phyloP scores from a whole-genome alignment of 768 basidiomycete genomes.

The Harrya chromipes region DNA sequence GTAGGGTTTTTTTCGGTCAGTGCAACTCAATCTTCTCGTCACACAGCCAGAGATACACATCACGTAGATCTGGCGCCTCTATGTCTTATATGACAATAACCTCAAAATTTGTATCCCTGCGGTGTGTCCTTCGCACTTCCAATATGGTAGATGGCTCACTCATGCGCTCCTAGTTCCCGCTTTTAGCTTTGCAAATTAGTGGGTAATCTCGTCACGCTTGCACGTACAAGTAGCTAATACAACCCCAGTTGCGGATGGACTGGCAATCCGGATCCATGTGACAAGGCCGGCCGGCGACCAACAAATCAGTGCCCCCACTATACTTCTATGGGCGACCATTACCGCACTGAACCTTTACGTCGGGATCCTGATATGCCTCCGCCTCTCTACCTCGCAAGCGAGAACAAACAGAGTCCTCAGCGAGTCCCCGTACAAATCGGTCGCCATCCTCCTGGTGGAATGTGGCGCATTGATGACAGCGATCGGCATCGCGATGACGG shows the following conservation, averaged over 20 bases:
- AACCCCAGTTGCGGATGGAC: slow-evolving; percentile 6
- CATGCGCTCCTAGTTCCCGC: slow-evolving; percentile 4
- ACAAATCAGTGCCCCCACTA: not conserved
- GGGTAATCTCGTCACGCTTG: not conserved
- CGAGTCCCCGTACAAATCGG: slow-evolving; percentile 9
- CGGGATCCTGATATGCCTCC: slow-evolving; percentile 14
- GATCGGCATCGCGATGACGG: slow-evolving; percentile 5
- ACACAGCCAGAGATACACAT: not conserved
- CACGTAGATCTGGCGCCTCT: slow-evolving; percentile 24
- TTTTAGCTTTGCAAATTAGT: slow-evolving; percentile 22
- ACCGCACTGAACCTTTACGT: slow-evolving; percentile 13
- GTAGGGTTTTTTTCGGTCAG: slow-evolving; percentile 19
- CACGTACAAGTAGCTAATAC: not conserved
- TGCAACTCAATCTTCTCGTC: not conserved
- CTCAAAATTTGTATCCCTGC: slow-evolving; percentile 15
- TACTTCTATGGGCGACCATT: slow-evolving; percentile 14
- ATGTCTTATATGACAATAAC: slow-evolving; percentile 13
- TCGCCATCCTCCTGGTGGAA: slow-evolving; percentile 17
- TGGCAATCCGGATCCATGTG: not conserved
- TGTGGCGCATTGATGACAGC: slow-evolving; percentile 14
- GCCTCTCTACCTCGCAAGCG: slow-evolving; percentile 12
- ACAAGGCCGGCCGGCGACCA: not conserved
- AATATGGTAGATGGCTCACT: not conserved
- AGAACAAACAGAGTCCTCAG: slow-evolving; percentile 1
- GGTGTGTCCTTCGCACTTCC: slow-evolving; percentile 3